These are phyloP conservation scores for Entomortierella parvispora DNA, from an alignment of 192 early-diverging fungal species.

Conservation along the genomic window DNA sequence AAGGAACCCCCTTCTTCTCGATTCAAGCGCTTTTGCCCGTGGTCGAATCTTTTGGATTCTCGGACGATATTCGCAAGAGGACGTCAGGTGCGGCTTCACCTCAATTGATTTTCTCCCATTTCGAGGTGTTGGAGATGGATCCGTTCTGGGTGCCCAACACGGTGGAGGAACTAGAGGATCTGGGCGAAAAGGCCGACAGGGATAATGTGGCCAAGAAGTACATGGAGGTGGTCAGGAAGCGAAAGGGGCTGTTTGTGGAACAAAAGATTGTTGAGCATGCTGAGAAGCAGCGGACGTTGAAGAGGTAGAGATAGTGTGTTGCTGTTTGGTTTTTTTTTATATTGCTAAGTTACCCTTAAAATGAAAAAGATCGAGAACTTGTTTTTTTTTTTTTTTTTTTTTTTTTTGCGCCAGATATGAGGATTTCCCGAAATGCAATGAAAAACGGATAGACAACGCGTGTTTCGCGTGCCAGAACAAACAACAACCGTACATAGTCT, in stretches of 20 bases:
- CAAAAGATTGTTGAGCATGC: constrained; percentile 91
- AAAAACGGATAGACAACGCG: no score
- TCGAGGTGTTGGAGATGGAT: constrained; percentile 91
- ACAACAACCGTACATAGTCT: no score
- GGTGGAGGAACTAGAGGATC: constrained; percentile 96
- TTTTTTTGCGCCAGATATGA: no score
- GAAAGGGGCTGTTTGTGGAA: constrained; percentile 95
- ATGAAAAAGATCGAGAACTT: not conserved
- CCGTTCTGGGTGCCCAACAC: constrained; percentile 99
- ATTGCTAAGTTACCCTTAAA: no score
- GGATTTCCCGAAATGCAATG: no score
- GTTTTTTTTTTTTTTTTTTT: not conserved
- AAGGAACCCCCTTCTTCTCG: constrained; percentile 96
- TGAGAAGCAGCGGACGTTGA: constrained; percentile 85
- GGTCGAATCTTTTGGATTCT: constrained; percentile 98
- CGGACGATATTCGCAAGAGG: constrained; percentile 96
- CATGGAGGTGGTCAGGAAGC: constrained; percentile 93
- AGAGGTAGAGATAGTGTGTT: constrained; percentile 57
- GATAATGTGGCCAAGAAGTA: constrained; percentile 97
- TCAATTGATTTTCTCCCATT: constrained; percentile 94
- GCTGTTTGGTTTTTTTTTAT: not conserved
- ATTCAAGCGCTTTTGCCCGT: constrained; percentile 91
- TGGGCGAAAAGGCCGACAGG: constrained; percentile 96
- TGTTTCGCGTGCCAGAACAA: no score
- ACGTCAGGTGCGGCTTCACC: constrained; percentile 96